Evolutionary conservation across 768 basidiomycete genomes (phyloP).

Genomic region (Russula brevipes): DNA sequence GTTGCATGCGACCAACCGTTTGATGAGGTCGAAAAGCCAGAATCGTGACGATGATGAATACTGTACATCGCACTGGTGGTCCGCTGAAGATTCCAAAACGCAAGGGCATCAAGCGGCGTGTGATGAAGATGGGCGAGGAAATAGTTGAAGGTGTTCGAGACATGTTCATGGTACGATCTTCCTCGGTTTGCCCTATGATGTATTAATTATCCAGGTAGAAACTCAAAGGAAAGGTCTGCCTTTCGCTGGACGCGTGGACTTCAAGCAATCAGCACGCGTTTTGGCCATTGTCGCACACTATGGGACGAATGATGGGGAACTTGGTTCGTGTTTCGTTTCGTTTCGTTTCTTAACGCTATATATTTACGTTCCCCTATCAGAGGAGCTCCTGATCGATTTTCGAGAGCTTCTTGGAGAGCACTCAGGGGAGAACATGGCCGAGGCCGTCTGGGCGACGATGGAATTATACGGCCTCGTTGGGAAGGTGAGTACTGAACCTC

Average conservation of each 20-base stretch:
- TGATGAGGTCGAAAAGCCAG: conserved; percentile 2
- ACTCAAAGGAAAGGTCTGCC: background rate
- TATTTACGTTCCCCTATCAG: background rate
- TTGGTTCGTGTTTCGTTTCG: too few species aligned
- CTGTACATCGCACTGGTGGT: background rate
- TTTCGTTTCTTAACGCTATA: too few species aligned
- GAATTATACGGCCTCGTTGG: background rate
- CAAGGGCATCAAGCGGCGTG: too few species aligned
- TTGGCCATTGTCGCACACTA: too few species aligned
- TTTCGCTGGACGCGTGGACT: too few species aligned
- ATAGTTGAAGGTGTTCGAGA: background rate
- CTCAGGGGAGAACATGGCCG: background rate
- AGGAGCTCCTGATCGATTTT: background rate
- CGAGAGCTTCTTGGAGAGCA: background rate
- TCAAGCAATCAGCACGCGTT: too few species aligned
- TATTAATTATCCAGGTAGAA: background rate
- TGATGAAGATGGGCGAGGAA: background rate
- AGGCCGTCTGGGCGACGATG: background rate
- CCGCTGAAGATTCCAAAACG: background rate
- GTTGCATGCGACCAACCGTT: background rate
- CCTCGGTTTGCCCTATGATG: background rate
- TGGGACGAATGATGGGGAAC: too few species aligned
- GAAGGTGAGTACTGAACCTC: too few species aligned
- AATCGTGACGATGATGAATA: background rate
- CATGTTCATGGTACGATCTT: background rate